Conservation (phyloP, 768 basidiomycete genomes). For the Boletus rubescentipes region DNA sequence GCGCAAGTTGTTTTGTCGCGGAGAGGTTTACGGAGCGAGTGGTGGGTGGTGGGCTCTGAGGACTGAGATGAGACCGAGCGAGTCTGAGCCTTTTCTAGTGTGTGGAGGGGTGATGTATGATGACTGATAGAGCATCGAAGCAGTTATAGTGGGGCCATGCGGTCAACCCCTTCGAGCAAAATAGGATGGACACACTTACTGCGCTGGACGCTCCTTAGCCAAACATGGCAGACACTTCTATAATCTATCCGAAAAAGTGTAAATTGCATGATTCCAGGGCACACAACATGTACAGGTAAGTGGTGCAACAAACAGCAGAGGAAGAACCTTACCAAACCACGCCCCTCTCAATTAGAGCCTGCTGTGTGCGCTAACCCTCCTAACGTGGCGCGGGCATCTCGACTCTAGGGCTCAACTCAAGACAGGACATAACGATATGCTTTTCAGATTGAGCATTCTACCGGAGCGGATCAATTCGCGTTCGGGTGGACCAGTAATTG, state of each 20-base stretch:
- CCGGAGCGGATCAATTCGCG: conserved; percentile 10
- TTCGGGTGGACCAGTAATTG: not conserved
- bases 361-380: not conserved
- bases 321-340: conserved; percentile 27
- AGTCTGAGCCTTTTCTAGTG: conserved; percentile 23
- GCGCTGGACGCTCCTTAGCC: conserved; percentile 13
- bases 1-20: not conserved
- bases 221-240: conserved; percentile 18
- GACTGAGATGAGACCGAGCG: not conserved
- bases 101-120: conserved; percentile 8
- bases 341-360: conserved; percentile 17
- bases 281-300: conserved; percentile 21
- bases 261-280: conserved; percentile 30
- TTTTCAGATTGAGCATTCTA: conserved; percentile 1
- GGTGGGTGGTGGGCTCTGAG: not conserved
- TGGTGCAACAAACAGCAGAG: conserved; percentile 10
- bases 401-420: conserved; percentile 1
- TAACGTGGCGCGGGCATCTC: conserved; percentile 10
- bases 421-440: not conserved
- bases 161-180: conserved; percentile 20
- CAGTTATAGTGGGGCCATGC: conserved; percentile 19
- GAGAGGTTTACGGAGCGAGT: not conserved
- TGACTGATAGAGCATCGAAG: conserved; percentile 16
- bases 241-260: conserved; percentile 35
- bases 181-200: conserved; percentile 16